Base-by-base conservation (phyloP, 257 asterid genomes). In the Scutellaria baicalensis region DNA sequence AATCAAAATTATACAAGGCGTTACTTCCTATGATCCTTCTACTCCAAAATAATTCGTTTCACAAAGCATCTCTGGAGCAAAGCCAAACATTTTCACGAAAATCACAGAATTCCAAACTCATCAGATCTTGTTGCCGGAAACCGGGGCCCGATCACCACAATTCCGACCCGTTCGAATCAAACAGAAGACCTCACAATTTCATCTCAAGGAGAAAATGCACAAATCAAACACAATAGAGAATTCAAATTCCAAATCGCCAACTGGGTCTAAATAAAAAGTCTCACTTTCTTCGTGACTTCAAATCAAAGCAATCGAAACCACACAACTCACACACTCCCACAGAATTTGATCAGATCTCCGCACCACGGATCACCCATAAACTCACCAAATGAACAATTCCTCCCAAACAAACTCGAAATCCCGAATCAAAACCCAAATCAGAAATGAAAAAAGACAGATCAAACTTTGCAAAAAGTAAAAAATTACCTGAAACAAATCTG, bases 321-420 rank as follows among this genome's bases (percentile, higher is more conserved):
- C 27, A 59, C 5, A 74, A 21, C 49, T 39, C 64, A 33, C 40
- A 45, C 44, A 55, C 42, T 59, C 66, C 54, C 6, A 47, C 45
- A 43, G 51, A 66, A 35, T 49, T 48, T 21, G 68, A 81, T 70
- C 76, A 77, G 85, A 80, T 80, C 82, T 77, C 75, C 7, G 43
- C 63, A 48, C 14, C 10, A 52, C 23, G 39, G 80, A 77, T 69
- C 79, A 80, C 35, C 75, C 8, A 51, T 6, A 66, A 64, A 36
- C 27, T 49, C 44, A 68, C 35, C 64, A 62, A 45, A 43, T 61
- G 38, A 67, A 33, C 58, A 36, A 12, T 21, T 47, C 65, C 5
- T 65, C 42, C 13, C 35, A n/a, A 62, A 70, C 44, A 57, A 76
- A 50, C 66, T 11, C 7, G 2, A 44, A 35, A 64, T 6, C 59